Evolutionary conservation across 768 basidiomycete species (phyloP).

Genomic region (Auriscalpium vulgare): DNA sequence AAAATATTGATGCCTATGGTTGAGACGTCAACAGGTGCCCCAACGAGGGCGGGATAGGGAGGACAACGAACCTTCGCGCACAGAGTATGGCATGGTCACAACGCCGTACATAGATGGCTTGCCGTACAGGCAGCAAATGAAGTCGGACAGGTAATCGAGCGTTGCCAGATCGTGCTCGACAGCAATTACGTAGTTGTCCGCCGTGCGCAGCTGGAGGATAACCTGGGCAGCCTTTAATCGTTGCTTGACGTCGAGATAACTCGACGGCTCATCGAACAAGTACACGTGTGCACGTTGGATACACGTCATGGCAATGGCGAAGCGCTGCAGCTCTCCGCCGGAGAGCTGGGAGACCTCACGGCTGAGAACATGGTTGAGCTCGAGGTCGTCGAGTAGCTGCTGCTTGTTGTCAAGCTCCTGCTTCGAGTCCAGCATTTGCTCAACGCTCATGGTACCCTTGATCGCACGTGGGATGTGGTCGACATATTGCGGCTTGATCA

Average conservation of each 20-base stretch:
- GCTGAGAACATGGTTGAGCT: conserved; percentile 78
- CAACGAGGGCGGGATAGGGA: background rate
- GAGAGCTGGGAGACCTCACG: conserved; percentile 83
- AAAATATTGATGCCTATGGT: conserved; percentile 93
- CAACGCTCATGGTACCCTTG: conserved; percentile 82
- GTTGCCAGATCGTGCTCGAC: conserved; percentile 99
- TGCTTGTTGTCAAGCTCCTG: conserved; percentile 85
- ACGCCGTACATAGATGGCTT: conserved; percentile 97
- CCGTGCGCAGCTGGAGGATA: conserved; percentile 77
- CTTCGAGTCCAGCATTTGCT: conserved; percentile 89
- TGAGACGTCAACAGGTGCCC: background rate
- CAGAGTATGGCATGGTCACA: conserved; percentile 97
- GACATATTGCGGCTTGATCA: conserved; percentile 99
- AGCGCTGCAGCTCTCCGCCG: conserved; percentile 96
- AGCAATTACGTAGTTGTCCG: conserved; percentile 88
- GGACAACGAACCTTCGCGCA: conserved; percentile 73
- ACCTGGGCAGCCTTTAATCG: conserved; percentile 92
- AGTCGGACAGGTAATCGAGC: conserved; percentile 96
- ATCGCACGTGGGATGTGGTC: conserved; percentile 97
- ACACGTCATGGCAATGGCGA: conserved; percentile 96
- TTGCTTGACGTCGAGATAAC: conserved; percentile 95
- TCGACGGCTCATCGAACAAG: conserved; percentile 99
- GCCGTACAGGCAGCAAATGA: conserved; percentile 95
- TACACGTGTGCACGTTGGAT: conserved; percentile 97
- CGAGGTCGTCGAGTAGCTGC: conserved; percentile 76